Base-by-base conservation (phyloP, 2,329 filamentous ascomycete species). In the Madurella mycetomatis region DNA sequence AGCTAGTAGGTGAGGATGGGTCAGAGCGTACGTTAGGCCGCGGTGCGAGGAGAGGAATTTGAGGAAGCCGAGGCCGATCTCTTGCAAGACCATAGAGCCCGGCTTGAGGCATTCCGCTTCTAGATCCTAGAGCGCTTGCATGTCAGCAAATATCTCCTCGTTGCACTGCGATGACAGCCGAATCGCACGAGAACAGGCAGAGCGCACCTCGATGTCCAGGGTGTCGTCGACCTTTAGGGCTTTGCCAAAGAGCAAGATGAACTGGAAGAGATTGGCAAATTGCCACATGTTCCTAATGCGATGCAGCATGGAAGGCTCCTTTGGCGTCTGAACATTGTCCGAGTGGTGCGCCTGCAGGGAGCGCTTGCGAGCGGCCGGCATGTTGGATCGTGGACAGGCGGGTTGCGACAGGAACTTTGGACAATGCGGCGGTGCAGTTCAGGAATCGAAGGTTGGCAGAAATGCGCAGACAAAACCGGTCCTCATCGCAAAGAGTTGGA, bases 21-120 rank as follows among this genome's bases (percentile, higher is more conserved):
- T 47, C 30, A 48, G 30, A 3, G 79, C 88, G 62, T 82, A 96
- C 91, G 87, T 95, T 46, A 97, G 77, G 60, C 92, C 92, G 60
- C 92, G 87, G 75, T 96, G 91, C 56, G 92, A 96, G 32, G 94
- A 96, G 47, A 96, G 86, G 68, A 88, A 91, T 79, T 96, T 96
- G 56, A 97, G 83, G 17, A 97, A 78, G 51, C 88, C 84, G 44
- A 99, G 80, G 37, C 90, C 92, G 63, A 97, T 90, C 53, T 92
- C 84, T 57, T 87, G 76, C 16, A 99, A 78, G 60, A 86, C 81
- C 43, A 83, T 80, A 1, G 92, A 95, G 32, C 84, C 77, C 16
- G 87, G 86, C 67, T 89, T 92, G 34, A 97, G 76, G 67, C 91
- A 96, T 74, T 96, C 92, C 46, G 80, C 80, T 74, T 97, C 94